Base-by-base conservation (phyloP, 495 filamentous ascomycete genomes). In the Podospora anserina region DNA sequence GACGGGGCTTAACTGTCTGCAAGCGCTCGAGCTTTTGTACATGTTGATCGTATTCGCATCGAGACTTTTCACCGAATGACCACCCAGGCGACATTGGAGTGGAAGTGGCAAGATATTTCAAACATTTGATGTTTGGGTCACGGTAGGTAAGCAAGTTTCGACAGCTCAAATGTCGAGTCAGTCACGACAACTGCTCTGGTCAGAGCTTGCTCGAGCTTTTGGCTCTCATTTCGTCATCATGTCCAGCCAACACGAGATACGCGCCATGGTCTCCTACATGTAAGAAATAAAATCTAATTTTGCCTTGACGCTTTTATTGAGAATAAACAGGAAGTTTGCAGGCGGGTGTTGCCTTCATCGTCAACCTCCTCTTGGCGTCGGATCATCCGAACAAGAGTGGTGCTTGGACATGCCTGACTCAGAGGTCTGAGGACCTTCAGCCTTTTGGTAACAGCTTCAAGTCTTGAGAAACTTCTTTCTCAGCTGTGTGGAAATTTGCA, bases 1-100 rank as follows among this genome's bases (percentile, higher is more conserved):
- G 0, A 11, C 55, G 23, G 13, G 23, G 18, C 5, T 15, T 5
- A 19, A 7, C 55, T 4, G n/a, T 58, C 23, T 26, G 23, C 55
- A 4, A 3, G 55, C 55, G 13, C 13, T 26, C 9, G 18, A 7
- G n/a, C 18, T 58, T 58, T 19, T 58, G 23, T 58, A 58, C n/a
- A 58, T 26, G n/a, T 58, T 58, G 9, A 49, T 58, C 55, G 55
- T 58, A 19, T 58, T 58, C 55, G 55, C 55, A 58, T 20, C 4
- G 5, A 58, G 18, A 26, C 4, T 58, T 58, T 26, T 26, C 55
- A 56, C 39, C 9, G 6, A 49, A 49, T 11, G 13, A 13, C 2
- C 39, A 16, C 1, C 39, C 15, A 3, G 9, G 7, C 15, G 39
- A 1, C 9, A 11, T 13, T 49, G 1, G 9, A 49, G 13, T 49